phyloP scores from a whole-genome alignment of 176 grass and related monocot genomes.

The Rhynchospora pubera region DNA sequence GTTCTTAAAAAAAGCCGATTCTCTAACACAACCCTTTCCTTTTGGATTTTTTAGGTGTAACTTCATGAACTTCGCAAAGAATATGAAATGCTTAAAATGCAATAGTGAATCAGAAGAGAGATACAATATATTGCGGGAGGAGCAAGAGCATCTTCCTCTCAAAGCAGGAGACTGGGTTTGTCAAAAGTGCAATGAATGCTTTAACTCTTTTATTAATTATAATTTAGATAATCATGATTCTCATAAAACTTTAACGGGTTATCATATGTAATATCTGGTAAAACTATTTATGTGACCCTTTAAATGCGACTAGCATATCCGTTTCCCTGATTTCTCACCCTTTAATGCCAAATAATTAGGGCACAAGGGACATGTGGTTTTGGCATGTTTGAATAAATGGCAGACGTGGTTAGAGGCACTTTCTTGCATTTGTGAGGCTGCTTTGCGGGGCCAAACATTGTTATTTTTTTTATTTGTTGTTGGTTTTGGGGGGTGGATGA shows the following conservation, averaged over 20 bases:
- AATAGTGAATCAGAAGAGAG: slow-evolving; percentile 77
- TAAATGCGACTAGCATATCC: neutral
- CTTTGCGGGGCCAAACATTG: neutral
- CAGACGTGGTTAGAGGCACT: too few relatives aligned
- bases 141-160: slow-evolving; percentile 70
- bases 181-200: slow-evolving; percentile 39
- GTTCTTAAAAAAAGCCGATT: neutral
- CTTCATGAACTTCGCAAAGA: slow-evolving; percentile 92
- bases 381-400: neutral
- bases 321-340: neutral
- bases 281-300: neutral
- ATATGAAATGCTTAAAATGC: slow-evolving; percentile 86
- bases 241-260: neutral
- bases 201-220: neutral
- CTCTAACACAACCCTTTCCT: neutral
- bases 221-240: neutral
- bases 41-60: slow-evolving; percentile 55
- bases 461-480: slow-evolving; percentile 1
- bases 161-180: slow-evolving; percentile 99
- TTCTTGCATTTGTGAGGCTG: neutral
- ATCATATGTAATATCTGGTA: neutral
- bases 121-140: slow-evolving; percentile 60
- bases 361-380: neutral
- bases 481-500: neutral
- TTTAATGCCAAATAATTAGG: neutral